These are phyloP conservation scores for Apiospora koreana DNA, from an alignment of 2,329 filamentous ascomycete species.

Conservation along the genomic window DNA sequence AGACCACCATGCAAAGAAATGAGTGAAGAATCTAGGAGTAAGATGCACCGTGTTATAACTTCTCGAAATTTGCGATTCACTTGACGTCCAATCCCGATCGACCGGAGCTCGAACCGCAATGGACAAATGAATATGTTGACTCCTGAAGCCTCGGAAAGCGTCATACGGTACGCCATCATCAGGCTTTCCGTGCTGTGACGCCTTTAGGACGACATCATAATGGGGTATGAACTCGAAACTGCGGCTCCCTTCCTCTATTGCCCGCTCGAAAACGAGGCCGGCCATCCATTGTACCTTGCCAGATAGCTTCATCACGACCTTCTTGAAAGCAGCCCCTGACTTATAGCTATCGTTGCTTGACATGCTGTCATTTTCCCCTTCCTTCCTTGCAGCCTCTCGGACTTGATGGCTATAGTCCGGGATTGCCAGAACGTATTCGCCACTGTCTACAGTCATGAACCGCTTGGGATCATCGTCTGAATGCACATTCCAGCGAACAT, in stretches of 20 bases:
- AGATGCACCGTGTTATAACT: slow-evolving; percentile 98
- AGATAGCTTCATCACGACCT: slow-evolving; percentile 97
- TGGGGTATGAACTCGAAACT: slow-evolving; percentile 91
- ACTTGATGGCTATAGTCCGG: slow-evolving; percentile 92
- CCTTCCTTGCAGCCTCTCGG: slow-evolving; percentile 58
- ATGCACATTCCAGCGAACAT: slow-evolving; percentile 85
- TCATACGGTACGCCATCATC: slow-evolving; percentile 69
- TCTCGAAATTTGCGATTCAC: slow-evolving; percentile 72
- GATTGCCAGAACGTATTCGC: slow-evolving; percentile 90
- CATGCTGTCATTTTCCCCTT: slow-evolving; percentile 59
- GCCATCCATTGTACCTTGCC: slow-evolving; percentile 93
- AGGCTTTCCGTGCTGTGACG: slow-evolving; percentile 71
- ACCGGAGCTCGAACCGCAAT: slow-evolving; percentile 86
- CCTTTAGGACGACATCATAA: slow-evolving; percentile 85
- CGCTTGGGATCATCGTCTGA: slow-evolving; percentile 83
- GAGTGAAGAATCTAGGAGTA: slow-evolving; percentile 93
- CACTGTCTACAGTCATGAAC: slow-evolving; percentile 95
- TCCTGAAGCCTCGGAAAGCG: slow-evolving; percentile 95
- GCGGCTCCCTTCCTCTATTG: slow-evolving; percentile 69
- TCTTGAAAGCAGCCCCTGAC: slow-evolving; percentile 87
- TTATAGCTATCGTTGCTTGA: slow-evolving; percentile 65
- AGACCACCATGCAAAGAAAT: slow-evolving; percentile 98
- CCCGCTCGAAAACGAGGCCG: slow-evolving; percentile 89
- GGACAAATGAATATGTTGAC: slow-evolving; percentile 94
- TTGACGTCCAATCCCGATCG: slow-evolving; percentile 81